Percentiles rank a stretch among this genome's conserved stretches.
Evolutionary conservation across 2,329 filamentous ascomycete genomes (phyloP).

Genomic region (Sordariomycetes sp.): DNA sequence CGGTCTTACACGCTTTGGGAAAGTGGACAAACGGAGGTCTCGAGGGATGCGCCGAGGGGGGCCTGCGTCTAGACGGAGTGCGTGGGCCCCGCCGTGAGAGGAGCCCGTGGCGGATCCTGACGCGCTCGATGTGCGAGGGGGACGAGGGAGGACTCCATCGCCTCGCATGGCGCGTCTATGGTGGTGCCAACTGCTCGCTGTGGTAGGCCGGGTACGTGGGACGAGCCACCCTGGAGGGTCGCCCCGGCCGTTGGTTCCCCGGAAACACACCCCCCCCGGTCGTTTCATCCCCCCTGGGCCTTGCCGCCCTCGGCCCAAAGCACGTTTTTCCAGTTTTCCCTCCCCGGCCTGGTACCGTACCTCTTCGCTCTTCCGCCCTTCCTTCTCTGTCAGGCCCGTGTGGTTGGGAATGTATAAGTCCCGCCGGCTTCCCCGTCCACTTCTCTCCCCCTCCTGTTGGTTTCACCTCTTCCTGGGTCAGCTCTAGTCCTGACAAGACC

Average conservation of each 20-base stretch:
- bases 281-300: neutral
- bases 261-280: neutral
- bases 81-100: too few species aligned
- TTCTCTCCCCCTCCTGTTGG: neutral
- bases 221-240: neutral
- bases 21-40: neutral
- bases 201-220: neutral
- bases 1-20: neutral
- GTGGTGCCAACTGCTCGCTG: neutral
- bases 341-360: too few species aligned
- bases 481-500: neutral
- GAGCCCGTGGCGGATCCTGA: too few species aligned
- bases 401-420: neutral
- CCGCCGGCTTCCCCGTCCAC: neutral
- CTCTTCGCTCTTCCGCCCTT: slow-evolving; percentile 4
- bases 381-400: slow-evolving; percentile 3
- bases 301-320: neutral
- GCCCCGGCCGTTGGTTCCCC: neutral
- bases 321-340: neutral
- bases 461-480: neutral
- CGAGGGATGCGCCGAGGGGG: too few species aligned
- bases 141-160: neutral
- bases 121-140: too few species aligned
- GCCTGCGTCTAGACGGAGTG: too few species aligned
- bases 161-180: too few species aligned